phyloP scores from a whole-genome alignment of 2,329 filamentous ascomycete species.

The Metarhizium humberi region DNA sequence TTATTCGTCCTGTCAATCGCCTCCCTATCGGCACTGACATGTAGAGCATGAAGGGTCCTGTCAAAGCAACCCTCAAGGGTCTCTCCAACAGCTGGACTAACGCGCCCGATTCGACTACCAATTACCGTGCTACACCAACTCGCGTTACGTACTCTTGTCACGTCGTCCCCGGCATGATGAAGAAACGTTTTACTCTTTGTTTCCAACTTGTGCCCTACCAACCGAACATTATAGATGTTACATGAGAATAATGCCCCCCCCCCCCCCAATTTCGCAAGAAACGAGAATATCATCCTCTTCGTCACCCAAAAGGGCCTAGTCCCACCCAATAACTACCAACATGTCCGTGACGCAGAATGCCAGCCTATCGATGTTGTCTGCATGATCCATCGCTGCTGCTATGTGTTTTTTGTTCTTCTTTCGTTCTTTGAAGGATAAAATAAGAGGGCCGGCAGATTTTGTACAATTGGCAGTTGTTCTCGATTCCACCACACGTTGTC shows the following conservation, averaged over 20 bases:
- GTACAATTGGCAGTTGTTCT: background rate
- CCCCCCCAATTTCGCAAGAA: background rate
- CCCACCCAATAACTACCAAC: background rate
- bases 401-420: background rate
- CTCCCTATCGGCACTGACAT: too few relatives aligned
- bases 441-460: background rate
- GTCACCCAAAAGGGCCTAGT: background rate
- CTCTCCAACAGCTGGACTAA: too few relatives aligned
- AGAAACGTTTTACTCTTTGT: background rate
- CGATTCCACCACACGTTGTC: background rate
- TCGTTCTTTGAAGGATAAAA: too few relatives aligned
- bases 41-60: too few relatives aligned
- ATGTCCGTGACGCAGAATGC: background rate
- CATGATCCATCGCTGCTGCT: background rate
- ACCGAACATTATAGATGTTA: background rate
- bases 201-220: background rate
- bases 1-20: too few relatives aligned
- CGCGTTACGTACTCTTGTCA: background rate
- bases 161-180: background rate
- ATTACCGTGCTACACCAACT: too few relatives aligned
- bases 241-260: background rate
- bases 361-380: background rate
- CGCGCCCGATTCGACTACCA: too few relatives aligned
- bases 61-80: too few relatives aligned
- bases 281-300: background rate